Evolutionary conservation across 805 yeast genomes (phyloP), one percentile per base, ranked within the genome.

Genomic region (Clavispora santaluciae): DNA sequence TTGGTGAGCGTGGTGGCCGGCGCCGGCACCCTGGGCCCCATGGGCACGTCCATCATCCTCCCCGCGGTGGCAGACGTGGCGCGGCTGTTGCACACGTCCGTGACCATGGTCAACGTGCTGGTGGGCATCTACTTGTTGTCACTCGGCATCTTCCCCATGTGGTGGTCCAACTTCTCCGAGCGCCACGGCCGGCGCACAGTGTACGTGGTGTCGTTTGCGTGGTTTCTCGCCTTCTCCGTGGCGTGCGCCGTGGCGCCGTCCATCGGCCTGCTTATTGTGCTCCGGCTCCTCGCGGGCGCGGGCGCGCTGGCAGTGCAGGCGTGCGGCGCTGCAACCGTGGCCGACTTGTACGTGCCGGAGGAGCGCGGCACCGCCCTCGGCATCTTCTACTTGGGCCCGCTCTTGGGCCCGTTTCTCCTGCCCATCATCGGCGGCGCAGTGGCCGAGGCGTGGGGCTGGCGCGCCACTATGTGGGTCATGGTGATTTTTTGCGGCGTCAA

Each of bases 161-260:
- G 95, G 93, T 88, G 95, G 95, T 82, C 91, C 6, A 77, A 83
- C 8, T 73, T 85, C 42, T 79, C 89, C 30, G 95, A 88, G 56
- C 61, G 72, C 39, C 74, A 76, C 46, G 96, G 96, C 2, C 69
- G 95, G 49, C 64, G 96, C 41, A 70, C 81, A 2, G 81, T 87
- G 16, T 87, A 87, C 57, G 61, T 88, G 16, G 53, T 80, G 4
- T 83, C 91, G 9, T 88, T 85, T 56, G 44, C 70, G 0, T 53
- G 85, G 33, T 79, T 83, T 51, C 61, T 76, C 21, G 82, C 76
- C 5, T 87, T 87, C 51, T 73, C 82, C 18, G 72, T 88, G 16
- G 95, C 93, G 1, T 75, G 86, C 51, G 79, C 95, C 0, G 60
- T 83, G 20, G 68, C 88, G 0, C 82, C 79, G 2, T 70, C 63